These are phyloP conservation scores for Glaciozyma martinii DNA, from an alignment of 768 basidiomycete genomes.

Conservation along the genomic window DNA sequence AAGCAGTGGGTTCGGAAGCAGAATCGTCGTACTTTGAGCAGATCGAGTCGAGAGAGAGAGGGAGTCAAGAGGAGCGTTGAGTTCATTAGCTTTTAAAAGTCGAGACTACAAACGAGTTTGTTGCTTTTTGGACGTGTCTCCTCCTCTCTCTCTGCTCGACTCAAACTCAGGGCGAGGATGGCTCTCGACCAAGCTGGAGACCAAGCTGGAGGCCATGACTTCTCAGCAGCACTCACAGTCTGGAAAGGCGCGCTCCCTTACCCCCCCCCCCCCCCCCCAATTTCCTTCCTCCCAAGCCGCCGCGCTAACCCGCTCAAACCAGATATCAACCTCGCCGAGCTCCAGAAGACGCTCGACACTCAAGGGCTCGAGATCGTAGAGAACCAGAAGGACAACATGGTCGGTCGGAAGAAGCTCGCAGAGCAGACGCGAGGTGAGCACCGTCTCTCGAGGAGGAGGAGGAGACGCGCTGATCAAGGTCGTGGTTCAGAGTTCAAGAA, in stretches of 20 bases:
- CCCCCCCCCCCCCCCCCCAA: not conserved
- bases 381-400: conserved; percentile 93
- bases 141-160: no score
- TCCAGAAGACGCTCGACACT: conserved; percentile 84
- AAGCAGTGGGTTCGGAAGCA: no score
- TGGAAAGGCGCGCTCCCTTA: not conserved
- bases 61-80: no score
- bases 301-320: conserved; percentile 2
- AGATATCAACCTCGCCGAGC: conserved; percentile 80
- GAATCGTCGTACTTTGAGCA: no score
- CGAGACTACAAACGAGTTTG: no score
- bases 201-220: no score
- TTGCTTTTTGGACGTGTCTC: no score
- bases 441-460: not conserved
- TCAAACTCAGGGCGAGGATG: no score
- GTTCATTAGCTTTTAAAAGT: no score
- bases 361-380: conserved; percentile 91
- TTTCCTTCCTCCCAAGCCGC: no score
- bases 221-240: not conserved
- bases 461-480: not conserved
- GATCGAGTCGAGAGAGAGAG: no score
- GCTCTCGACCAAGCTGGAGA: no score
- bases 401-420: conserved; percentile 85
- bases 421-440: conserved; percentile 86
- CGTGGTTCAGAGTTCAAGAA: conserved; percentile 77